Conservation (phyloP, 495 filamentous ascomycete species). For the Choiromyces venosus region DNA sequence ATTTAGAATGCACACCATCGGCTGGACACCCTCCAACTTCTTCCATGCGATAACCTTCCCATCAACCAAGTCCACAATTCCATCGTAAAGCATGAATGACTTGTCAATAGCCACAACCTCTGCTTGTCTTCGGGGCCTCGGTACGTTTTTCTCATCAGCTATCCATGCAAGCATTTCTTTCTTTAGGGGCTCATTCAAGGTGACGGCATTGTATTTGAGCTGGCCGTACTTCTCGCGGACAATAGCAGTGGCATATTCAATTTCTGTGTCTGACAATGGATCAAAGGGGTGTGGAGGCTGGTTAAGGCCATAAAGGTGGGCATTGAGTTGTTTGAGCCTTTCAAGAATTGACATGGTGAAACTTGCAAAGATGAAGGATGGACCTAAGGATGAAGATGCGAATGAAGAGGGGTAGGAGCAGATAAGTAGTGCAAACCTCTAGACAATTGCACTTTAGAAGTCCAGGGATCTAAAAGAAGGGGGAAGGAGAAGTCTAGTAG, state of each 20-base stretch:
- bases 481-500: background rate
- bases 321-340: conserved; percentile 61
- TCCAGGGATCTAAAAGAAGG: background rate
- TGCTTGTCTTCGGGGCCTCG: conserved; percentile 66
- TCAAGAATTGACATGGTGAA: conserved; percentile 47
- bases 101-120: conserved; percentile 83
- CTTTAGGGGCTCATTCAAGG: conserved; percentile 83
- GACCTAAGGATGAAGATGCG: background rate
- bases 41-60: conserved; percentile 71
- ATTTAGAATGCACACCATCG: conserved; percentile 52
- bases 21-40: conserved; percentile 72
- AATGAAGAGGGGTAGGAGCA: background rate
- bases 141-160: conserved; percentile 54
- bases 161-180: conserved; percentile 81
- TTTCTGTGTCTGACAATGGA: conserved; percentile 70
- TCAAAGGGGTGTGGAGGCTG: conserved; percentile 73
- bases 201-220: conserved; percentile 82
- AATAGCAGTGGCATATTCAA: conserved; percentile 65
- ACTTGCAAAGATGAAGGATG: background rate
- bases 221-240: conserved; percentile 65
- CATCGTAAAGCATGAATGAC: conserved; percentile 78
- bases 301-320: conserved; percentile 56
- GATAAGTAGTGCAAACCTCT: background rate
- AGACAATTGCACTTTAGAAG: background rate
- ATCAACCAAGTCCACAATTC: conserved; percentile 68